Evolutionary conservation across 257 asterid genomes (phyloP), one percentile per base, ranked within the genome.

Genomic region (Orobanche coerulescens): DNA sequence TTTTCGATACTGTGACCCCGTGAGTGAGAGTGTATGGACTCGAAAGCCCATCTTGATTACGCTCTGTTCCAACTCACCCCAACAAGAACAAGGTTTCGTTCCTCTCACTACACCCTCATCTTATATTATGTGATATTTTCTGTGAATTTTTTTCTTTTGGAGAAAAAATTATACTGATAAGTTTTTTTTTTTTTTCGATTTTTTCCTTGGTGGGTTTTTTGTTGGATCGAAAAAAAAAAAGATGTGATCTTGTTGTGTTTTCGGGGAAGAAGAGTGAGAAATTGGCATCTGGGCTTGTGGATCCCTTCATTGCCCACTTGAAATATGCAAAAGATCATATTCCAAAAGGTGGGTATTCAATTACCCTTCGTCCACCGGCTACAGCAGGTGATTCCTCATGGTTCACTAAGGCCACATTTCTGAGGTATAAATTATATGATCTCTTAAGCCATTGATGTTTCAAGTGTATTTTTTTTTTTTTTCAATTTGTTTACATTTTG

Each of bases 21-120:
- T n/a, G n/a, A n/a, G n/a, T 14, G 33, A 15, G 65, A 12, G 69
- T 58, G 30, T 8, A 88, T 85, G 96, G 95, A 81, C 70, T 68
- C 93, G 23, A 69, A 62, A 6, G 46, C 84, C 57, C 68, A 69
- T 72, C 96, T 88, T 64, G 95, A 85, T 75, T 83, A 83, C 61
- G 95, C 96, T 33, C 81, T 88, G 43, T 81, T 88, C 43, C 89
- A 88, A 13, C 92, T 88, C 75, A 88, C 96, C 42, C 96, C 96
- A 31, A 85, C 96, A 20, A 85, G 96, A 68, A 88, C 96, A 58
- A 88, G 96, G 94, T 88, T 13, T 15, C n/a, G 56, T 50, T 5
- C 6, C 20, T 15, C 55, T 56, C 28, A 22, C 24, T 50, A 12
- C 20, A 11, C 28, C 16, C 26, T 9, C 23, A 19, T 16, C 19